Conservation (phyloP, 2,329 filamentous ascomycete genomes). For the Biscogniauxia sp. region DNA sequence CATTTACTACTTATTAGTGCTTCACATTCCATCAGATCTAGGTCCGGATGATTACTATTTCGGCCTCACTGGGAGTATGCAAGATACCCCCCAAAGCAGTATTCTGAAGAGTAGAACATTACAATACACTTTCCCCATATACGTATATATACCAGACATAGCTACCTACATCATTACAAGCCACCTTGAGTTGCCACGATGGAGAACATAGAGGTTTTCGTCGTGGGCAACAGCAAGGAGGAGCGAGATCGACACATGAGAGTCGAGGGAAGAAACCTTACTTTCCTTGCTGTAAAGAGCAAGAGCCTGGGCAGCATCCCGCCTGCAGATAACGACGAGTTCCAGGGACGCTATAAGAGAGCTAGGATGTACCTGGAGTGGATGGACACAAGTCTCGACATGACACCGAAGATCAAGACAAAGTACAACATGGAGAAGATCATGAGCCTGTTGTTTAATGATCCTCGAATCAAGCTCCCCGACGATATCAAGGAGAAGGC, state of each 20-base stretch:
- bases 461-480: slow-evolving; percentile 13
- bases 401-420: slow-evolving; percentile 18
- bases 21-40: no score
- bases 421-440: neutral
- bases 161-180: no score
- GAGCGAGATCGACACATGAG: neutral
- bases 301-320: neutral
- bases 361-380: slow-evolving; percentile 20
- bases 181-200: neutral
- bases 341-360: slow-evolving; percentile 9
- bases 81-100: no score
- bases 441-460: slow-evolving; percentile 9
- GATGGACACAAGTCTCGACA: slow-evolving; percentile 20
- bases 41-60: no score
- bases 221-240: neutral
- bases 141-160: no score
- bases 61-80: no score
- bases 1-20: no score
- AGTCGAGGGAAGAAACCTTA: neutral
- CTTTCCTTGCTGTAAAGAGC: slow-evolving; percentile 4
- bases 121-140: no score
- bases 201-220: neutral
- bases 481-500: slow-evolving; percentile 16
- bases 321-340: slow-evolving; percentile 4
- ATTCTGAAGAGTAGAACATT: no score